Evolutionary conservation across 805 yeast species (phyloP).

Genomic region (Nakazawaea molendinolei): DNA sequence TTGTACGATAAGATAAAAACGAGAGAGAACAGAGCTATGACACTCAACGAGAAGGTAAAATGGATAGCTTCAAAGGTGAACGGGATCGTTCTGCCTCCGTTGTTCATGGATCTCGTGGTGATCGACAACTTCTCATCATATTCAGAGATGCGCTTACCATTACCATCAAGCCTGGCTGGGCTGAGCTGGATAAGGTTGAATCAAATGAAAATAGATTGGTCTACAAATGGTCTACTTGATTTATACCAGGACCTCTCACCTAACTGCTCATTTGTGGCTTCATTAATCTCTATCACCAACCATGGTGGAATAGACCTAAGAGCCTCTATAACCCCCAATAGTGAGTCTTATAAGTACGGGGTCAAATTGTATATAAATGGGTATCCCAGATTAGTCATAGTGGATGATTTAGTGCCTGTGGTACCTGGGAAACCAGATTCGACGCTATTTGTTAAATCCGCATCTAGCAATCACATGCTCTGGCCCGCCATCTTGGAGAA

Average conservation of each 20-base stretch:
- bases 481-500: slow-evolving; percentile 80
- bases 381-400: slow-evolving; percentile 33
- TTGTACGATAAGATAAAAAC: no score
- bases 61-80: no score
- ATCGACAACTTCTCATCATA: slow-evolving; percentile 4
- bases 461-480: slow-evolving; percentile 23
- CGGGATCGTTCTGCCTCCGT: no score
- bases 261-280: slow-evolving; percentile 74
- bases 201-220: slow-evolving; percentile 6
- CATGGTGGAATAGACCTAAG: slow-evolving; percentile 17
- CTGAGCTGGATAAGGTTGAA: no score
- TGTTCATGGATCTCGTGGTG: slow-evolving; percentile 5
- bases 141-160: slow-evolving; percentile 3
- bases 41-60: no score
- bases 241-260: slow-evolving; percentile 45
- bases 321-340: slow-evolving; percentile 22
- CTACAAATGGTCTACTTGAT: slow-evolving; percentile 16
- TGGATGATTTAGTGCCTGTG: slow-evolving; percentile 48
- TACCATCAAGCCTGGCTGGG: not conserved
- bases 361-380: slow-evolving; percentile 50
- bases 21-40: no score
- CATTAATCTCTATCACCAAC: slow-evolving; percentile 45
- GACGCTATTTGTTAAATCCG: slow-evolving; percentile 30
- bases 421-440: no score
- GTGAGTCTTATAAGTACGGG: slow-evolving; percentile 26